These are phyloP conservation scores for Tanacetum coccineum DNA, from an alignment of 129 eudicot genomes.

Conservation along the genomic window DNA sequence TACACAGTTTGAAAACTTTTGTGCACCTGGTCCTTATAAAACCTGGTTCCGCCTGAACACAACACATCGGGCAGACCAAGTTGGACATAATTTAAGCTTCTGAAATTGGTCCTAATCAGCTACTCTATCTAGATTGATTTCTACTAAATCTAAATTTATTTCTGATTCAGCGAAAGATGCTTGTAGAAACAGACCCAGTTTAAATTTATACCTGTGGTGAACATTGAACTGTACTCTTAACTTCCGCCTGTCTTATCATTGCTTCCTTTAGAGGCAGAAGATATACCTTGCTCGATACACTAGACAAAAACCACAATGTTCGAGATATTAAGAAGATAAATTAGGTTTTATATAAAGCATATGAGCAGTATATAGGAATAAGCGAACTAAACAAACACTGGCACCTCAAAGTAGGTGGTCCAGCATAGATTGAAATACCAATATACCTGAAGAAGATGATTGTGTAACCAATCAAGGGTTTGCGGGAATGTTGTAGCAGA, in stretches of 20 bases:
- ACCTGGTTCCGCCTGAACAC: neutral
- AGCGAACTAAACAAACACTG: neutral
- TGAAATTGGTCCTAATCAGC: neutral
- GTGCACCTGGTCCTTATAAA: too few species aligned
- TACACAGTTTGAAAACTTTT: too few species aligned
- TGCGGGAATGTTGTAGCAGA: slow-evolving; percentile 97
- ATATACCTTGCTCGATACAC: slow-evolving; percentile 86
- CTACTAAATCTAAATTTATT: neutral
- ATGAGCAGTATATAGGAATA: neutral
- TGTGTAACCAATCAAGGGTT: slow-evolving; percentile 94
- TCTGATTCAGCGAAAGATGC: neutral
- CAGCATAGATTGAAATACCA: slow-evolving; percentile 11
- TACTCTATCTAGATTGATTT: too few species aligned
- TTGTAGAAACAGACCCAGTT: neutral
- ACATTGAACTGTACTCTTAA: slow-evolving; percentile 25
- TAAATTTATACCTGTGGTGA: neutral
- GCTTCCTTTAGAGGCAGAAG: slow-evolving; percentile 38
- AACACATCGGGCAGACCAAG: neutral
- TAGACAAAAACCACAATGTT: slow-evolving; percentile 18
- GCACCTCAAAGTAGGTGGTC: neutral
- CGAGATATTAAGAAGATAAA: neutral
- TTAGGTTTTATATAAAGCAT: neutral
- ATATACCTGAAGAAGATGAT: slow-evolving; percentile 91
- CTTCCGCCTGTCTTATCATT: slow-evolving; percentile 26
- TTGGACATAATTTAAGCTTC: neutral